Conservation (phyloP, 1,284 basidiomycete genomes). For the Sporisorium sorghi region DNA sequence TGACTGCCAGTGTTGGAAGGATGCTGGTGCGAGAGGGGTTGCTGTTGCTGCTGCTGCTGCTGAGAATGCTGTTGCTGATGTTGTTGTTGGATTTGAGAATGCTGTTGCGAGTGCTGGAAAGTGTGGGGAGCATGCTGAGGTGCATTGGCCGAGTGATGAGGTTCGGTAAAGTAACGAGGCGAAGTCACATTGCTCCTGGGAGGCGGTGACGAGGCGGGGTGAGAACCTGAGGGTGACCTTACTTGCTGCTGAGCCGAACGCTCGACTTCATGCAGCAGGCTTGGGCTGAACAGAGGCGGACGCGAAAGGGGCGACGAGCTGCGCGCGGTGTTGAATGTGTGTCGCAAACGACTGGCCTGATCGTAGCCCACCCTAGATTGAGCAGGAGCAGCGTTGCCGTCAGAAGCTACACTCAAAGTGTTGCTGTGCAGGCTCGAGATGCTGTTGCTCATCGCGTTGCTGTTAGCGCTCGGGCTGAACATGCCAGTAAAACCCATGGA, state of each 20-base stretch:
- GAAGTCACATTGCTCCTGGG: slow-evolving; percentile 43
- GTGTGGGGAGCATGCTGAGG: slow-evolving; percentile 22
- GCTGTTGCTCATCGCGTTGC: slow-evolving; percentile 38
- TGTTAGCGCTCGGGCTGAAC: slow-evolving; percentile 2
- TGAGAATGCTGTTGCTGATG: slow-evolving; percentile 19
- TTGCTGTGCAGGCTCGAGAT: slow-evolving; percentile 32
- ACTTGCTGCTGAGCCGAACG: slow-evolving; percentile 21
- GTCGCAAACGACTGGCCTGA: slow-evolving; percentile 37
- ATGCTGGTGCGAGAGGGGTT: slow-evolving; percentile 12
- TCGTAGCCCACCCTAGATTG: slow-evolving; percentile 25
- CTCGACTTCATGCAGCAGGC: slow-evolving; percentile 37
- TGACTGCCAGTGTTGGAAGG: slow-evolving; percentile 2
- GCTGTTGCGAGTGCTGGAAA: slow-evolving; percentile 15
- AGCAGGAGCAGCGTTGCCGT: slow-evolving; percentile 9
- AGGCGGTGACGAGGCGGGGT: slow-evolving; percentile 40
- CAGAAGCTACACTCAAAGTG: background rate
- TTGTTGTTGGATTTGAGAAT: slow-evolving; percentile 15
- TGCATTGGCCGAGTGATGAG: slow-evolving; percentile 14
- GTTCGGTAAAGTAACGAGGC: slow-evolving; percentile 41
- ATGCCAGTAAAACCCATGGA: slow-evolving; percentile 20
- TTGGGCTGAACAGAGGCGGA: slow-evolving; percentile 44
- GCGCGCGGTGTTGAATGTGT: slow-evolving; percentile 40
- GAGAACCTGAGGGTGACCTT: slow-evolving; percentile 34
- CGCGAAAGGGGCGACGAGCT: slow-evolving; percentile 47
- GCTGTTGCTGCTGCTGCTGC: slow-evolving; percentile 16